Percentiles rank a stretch among this genome's conserved stretches.
Conservation (phyloP, 805 yeast genomes). For the Kuraishia piskuri region DNA sequence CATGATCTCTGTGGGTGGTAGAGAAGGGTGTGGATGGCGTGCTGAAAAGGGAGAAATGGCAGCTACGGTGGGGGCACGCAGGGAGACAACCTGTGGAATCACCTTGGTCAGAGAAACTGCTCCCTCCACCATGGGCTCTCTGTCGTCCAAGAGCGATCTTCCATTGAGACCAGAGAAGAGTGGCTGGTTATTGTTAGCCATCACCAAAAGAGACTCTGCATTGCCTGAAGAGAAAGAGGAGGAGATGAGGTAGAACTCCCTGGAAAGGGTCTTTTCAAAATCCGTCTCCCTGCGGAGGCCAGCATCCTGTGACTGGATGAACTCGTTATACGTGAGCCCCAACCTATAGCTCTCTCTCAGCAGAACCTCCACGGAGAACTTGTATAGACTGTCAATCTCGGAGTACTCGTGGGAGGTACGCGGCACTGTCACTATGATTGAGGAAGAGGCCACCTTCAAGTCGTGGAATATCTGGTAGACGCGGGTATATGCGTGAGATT, state of each 20-base stretch:
- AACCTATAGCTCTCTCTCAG: constrained; percentile 50
- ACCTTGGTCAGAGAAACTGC: constrained; percentile 61
- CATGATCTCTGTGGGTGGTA: constrained; percentile 43
- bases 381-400: constrained; percentile 54
- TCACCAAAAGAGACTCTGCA: constrained; percentile 57
- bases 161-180: constrained; percentile 67
- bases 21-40: constrained; percentile 8
- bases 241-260: constrained; percentile 56
- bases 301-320: constrained; percentile 1
- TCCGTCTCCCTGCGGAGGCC: constrained; percentile 2
- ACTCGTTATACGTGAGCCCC: constrained; percentile 20
- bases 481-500: constrained; percentile 29
- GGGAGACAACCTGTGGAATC: constrained; percentile 39
- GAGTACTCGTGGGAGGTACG: constrained; percentile 42
- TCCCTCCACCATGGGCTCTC: constrained; percentile 60
- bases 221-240: constrained; percentile 39
- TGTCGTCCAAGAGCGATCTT: constrained; percentile 67
- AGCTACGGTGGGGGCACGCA: constrained; percentile 32
- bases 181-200: constrained; percentile 60
- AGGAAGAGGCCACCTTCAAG: constrained; percentile 44
- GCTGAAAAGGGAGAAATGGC: constrained; percentile 30
- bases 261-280: constrained; percentile 34
- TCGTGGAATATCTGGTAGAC: constrained; percentile 62
- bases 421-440: constrained; percentile 35
- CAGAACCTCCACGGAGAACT: constrained; percentile 51